phyloP scores from a whole-genome alignment of 805 yeast genomes.

The Metschnikowia peoriensis region DNA sequence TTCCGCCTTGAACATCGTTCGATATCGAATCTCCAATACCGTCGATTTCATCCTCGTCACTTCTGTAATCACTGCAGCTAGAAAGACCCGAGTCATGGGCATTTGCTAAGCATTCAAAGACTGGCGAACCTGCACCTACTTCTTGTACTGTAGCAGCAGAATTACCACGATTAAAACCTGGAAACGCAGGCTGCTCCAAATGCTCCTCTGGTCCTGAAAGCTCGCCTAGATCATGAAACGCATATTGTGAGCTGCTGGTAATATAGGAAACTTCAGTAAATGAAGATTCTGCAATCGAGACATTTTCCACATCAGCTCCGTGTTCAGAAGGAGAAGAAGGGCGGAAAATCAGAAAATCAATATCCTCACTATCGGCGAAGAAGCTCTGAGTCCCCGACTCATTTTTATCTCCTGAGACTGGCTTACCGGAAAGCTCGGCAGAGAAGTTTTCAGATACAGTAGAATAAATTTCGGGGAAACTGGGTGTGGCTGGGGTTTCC shows the following conservation, averaged over 20 bases:
- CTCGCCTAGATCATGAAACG: conserved; percentile 1
- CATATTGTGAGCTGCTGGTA: conserved; percentile 9
- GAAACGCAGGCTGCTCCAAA: too few relatives aligned
- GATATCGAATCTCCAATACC: not conserved
- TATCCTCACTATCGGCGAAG: not conserved
- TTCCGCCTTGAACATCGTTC: not conserved
- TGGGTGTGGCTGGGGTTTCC: not conserved
- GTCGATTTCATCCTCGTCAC: conserved; percentile 8
- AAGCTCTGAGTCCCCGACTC: not conserved
- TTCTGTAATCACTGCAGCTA: conserved; percentile 4
- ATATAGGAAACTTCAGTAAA: conserved; percentile 13
- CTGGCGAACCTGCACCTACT: not conserved
- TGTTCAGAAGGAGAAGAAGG: not conserved
- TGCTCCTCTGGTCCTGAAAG: not conserved
- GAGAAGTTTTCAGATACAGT: not conserved
- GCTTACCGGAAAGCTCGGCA: not conserved
- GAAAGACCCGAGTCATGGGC: not conserved
- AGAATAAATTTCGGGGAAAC: not conserved
- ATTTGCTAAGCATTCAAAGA: not conserved
- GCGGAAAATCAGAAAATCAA: not conserved
- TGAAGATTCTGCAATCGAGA: conserved; percentile 13
- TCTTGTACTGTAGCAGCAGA: not conserved
- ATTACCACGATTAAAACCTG: not conserved
- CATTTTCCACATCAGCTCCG: conserved; percentile 2
- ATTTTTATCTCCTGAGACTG: not conserved